Evolutionary conservation across 1,284 basidiomycete genomes (phyloP).

Genomic region (Ceratobasidium theobromae): DNA sequence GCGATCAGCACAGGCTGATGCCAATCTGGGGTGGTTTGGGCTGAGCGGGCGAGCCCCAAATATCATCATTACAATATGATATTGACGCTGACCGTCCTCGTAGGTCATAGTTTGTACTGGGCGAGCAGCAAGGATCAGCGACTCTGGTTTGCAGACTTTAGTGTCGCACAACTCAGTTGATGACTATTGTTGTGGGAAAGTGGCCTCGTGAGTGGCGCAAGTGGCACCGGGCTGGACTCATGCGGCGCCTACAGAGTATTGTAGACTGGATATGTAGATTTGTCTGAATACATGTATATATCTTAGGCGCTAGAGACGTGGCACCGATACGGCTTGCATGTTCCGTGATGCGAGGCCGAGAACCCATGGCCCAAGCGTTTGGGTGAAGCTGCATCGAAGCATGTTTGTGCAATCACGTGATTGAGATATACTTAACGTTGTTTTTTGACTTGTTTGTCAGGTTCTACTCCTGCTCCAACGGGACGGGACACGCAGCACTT

Average conservation of each 20-base stretch:
- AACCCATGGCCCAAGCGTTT: slow-evolving; percentile 1
- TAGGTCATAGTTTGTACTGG: slow-evolving; percentile 16
- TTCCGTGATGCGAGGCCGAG: slow-evolving; percentile 11
- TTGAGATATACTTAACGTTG: slow-evolving; percentile 16
- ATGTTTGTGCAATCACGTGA: slow-evolving; percentile 21
- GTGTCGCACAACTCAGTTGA: slow-evolving; percentile 27
- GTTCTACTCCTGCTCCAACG: slow-evolving; percentile 20
- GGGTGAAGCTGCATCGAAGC: background rate
- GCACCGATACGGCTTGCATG: background rate
- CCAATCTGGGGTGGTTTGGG: no score
- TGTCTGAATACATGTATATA: background rate
- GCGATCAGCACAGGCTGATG: no score
- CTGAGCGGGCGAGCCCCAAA: no score
- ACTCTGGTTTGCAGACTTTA: slow-evolving; percentile 22
- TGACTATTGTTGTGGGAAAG: no score
- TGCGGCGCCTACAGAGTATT: background rate
- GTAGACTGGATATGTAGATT: background rate
- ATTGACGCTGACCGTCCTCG: no score
- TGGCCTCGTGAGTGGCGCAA: no score
- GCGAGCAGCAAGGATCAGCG: slow-evolving; percentile 15
- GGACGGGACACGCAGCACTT: slow-evolving; percentile 3
- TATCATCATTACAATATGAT: no score
- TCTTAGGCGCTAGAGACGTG: background rate
- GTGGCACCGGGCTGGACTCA: no score
- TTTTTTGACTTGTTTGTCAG: slow-evolving; percentile 25